Evolutionary conservation across 768 basidiomycete genomes (phyloP).

Genomic region (Clavaria fumosa): DNA sequence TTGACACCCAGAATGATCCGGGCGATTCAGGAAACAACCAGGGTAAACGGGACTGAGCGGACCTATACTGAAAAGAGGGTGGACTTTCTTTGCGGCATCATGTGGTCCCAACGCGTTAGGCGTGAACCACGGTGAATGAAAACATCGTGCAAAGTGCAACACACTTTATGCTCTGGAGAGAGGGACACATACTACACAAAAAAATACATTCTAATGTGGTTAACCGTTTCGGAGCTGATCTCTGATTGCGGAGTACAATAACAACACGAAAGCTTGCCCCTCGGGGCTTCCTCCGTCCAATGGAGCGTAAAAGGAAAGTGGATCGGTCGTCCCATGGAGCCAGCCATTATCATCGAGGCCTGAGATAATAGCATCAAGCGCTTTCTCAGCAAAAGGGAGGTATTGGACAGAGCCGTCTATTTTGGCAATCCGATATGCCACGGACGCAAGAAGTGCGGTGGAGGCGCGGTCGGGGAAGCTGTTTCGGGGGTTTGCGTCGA

Average conservation of each 20-base stretch:
- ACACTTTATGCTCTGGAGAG: no score
- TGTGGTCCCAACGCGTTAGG: no score
- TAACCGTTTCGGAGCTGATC: no score
- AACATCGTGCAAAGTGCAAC: no score
- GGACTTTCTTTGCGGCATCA: no score
- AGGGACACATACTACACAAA: no score
- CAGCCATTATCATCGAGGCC: constrained; percentile 28
- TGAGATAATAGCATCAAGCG: constrained; percentile 22
- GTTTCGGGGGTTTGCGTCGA: constrained; percentile 29
- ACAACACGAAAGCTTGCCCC: constrained; percentile 42
- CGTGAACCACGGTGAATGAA: no score
- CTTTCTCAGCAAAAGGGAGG: constrained; percentile 22
- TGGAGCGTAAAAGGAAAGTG: constrained; percentile 30
- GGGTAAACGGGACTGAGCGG: no score
- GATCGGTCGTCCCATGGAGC: constrained; percentile 34
- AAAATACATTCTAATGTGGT: no score
- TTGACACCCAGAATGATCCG: no score
- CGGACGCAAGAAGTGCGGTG: constrained; percentile 42
- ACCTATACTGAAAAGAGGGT: no score
- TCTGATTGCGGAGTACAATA: constrained; percentile 31
- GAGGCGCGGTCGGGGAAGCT: constrained; percentile 40
- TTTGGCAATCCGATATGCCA: constrained; percentile 37
- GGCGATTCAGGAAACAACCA: no score
- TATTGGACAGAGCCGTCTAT: constrained; percentile 22
- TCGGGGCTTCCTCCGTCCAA: constrained; percentile 32